Percentiles rank a stretch among this genome's conserved stretches.
phyloP scores from a whole-genome alignment of 1,284 basidiomycete species.

The Moesziomyces antarcticus region DNA sequence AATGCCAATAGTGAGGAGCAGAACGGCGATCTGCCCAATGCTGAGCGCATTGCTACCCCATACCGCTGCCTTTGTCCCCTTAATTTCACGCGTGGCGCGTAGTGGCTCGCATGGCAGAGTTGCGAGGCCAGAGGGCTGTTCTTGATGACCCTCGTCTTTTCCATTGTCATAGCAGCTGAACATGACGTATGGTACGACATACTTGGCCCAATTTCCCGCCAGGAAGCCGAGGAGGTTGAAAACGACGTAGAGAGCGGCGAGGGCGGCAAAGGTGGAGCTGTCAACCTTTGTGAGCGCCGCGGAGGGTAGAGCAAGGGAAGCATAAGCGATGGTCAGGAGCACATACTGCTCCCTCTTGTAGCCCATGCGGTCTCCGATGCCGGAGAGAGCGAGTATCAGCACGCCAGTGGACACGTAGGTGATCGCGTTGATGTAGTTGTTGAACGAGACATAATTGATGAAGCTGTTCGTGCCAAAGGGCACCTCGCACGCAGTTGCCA shows the following conservation, averaged over 20 bases:
- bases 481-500: conserved; percentile 1
- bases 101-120: too few species aligned
- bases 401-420: conserved; percentile 4
- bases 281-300: conserved; percentile 1
- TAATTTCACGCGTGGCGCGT: too few species aligned
- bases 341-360: conserved; percentile 7
- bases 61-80: too few species aligned
- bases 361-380: conserved; percentile 2
- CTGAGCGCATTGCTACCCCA: too few species aligned
- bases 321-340: conserved; percentile 1
- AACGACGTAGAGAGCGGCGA: conserved; percentile 2
- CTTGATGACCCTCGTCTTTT: too few species aligned
- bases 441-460: conserved; percentile 3
- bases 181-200: conserved; percentile 6
- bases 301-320: not conserved
- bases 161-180: too few species aligned
- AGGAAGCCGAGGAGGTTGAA: conserved; percentile 8
- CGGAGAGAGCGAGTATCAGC: conserved; percentile 1
- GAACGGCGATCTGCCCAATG: too few species aligned
- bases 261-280: conserved; percentile 1
- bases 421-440: conserved; percentile 5
- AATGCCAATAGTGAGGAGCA: too few species aligned
- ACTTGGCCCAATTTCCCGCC: not conserved
- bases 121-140: too few species aligned
- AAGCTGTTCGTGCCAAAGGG: not conserved